These are phyloP conservation scores for Hortaea werneckii DNA, from an alignment of 2,329 filamentous ascomycete species.

Conservation along the genomic window DNA sequence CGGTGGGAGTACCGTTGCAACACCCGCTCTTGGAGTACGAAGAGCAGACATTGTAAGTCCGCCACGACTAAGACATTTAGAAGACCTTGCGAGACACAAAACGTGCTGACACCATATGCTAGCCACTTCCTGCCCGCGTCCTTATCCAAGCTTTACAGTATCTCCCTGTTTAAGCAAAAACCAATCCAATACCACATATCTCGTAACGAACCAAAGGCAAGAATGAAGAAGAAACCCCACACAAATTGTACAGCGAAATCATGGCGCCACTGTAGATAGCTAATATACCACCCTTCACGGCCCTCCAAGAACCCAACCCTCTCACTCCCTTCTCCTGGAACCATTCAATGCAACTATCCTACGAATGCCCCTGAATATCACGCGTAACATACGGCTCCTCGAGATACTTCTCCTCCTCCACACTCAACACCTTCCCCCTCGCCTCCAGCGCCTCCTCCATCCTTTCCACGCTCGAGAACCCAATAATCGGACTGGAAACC, in stretches of 20 bases:
- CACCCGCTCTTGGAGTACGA: constrained; percentile 18
- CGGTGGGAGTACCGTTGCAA: constrained; percentile 24
- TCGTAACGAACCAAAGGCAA: no score
- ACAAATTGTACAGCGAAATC: no score
- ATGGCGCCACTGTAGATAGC: no score
- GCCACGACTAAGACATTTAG: constrained; percentile 1
- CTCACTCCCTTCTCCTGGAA: no score
- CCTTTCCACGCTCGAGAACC: constrained; percentile 48
- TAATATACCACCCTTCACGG: no score
- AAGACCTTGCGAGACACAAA: neutral
- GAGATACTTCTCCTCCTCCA: constrained; percentile 51
- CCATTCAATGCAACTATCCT: neutral
- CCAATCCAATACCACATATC: no score
- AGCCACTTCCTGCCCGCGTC: constrained; percentile 18
- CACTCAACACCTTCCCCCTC: constrained; percentile 38
- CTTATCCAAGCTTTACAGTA: constrained; percentile 17
- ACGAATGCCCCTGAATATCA: constrained; percentile 7
- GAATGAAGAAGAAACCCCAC: no score
- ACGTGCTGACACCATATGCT: neutral
- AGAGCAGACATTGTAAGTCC: constrained; percentile 24
- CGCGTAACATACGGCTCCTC: constrained; percentile 47
- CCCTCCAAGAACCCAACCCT: no score
- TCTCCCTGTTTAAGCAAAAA: constrained; percentile 12
- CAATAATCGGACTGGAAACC: constrained; percentile 50
- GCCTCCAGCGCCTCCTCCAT: constrained; percentile 51